Evolutionary conservation across 2,329 filamentous ascomycete genomes (phyloP).

Genomic region (Fusarium chuoi): DNA sequence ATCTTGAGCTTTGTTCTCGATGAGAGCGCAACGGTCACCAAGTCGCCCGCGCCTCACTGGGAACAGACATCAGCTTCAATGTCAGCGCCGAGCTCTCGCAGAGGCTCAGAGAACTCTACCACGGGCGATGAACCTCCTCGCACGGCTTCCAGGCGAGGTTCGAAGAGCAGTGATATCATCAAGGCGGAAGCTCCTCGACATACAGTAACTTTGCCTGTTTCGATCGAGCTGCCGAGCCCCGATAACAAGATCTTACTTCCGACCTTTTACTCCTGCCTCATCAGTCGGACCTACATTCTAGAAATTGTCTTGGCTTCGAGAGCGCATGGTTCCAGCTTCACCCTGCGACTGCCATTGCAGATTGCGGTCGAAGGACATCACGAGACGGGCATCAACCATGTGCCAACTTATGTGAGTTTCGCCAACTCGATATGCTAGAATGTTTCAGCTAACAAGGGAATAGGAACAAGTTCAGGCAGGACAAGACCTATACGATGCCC

Average conservation of each 20-base stretch:
- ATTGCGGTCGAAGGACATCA: constrained; percentile 1
- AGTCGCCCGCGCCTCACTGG: background rate
- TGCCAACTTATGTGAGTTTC: constrained; percentile 29
- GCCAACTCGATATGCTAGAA: accelerated
- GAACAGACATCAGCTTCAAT: background rate
- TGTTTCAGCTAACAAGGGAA: accelerated
- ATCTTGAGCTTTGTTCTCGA: constrained; percentile 27
- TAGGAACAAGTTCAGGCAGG: constrained; percentile 25
- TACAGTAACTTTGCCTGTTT: constrained; percentile 4
- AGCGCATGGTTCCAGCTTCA: constrained; percentile 6
- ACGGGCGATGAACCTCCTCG: background rate
- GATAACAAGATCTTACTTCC: constrained; percentile 28
- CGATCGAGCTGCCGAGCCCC: constrained; percentile 6
- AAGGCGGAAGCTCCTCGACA: background rate
- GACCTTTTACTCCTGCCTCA: constrained; percentile 31
- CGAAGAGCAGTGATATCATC: constrained; percentile 3
- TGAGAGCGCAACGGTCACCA: background rate
- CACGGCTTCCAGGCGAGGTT: background rate
- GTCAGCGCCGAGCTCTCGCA: background rate
- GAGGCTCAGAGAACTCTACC: constrained; percentile 8
- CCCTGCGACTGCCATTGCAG: constrained; percentile 21
- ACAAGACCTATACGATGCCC: constrained; percentile 11
- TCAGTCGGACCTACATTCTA: constrained; percentile 24
- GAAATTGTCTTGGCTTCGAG: background rate
- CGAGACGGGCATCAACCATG: background rate